Base-by-base conservation (phyloP, 768 basidiomycete genomes). In the Imleria badia region DNA sequence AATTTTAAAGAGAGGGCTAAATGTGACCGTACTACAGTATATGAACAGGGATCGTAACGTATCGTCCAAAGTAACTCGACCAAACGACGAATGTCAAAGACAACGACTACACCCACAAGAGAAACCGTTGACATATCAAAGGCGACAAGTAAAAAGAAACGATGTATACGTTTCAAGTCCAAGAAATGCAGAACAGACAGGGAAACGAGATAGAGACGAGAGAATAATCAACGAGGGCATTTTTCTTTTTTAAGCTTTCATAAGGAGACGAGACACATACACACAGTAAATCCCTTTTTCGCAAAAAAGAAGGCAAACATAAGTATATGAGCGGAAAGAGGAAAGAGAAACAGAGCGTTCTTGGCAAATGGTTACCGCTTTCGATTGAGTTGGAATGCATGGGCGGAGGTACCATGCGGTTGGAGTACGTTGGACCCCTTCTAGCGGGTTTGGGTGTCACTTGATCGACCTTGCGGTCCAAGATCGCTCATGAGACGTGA, bases 331-430 rank as follows among this genome's bases (percentile, higher is more conserved):
- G 34, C 26, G 8, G 43, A 33, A 52, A 44, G 40, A 50, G 26
- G 23, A 43, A 20, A 26, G 23, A 31, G 33, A 40, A 39, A 29
- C 19, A 34, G 26, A 54, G 44, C 20, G 41, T 54, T 47, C 48
- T 31, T 13, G 53, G 31, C 23, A 43, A n/a, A 39, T 22, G 15
- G 33, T 38, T 15, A 29, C 39, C 44, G 23, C 40, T 29, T 41
- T 62, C 55, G 29, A 61, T 40, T 19, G 46, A 53, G 36, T 58
- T 26, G 39, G 47, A 62, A 34, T 22, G 31, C 15, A 11, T 38
- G 33, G 22, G 31, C 43, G 46, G 41, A 49, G 50, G 52, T 47
- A 54, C 43, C 46, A 41, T 46, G 36, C 34, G 40, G 22, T 45
- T 29, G 26, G 51, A 35, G 47, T 42, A 41, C 20, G 35, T 45